Base-by-base conservation (phyloP, 179 eudicot genomes). In the Dionaea muscipula region DNA sequence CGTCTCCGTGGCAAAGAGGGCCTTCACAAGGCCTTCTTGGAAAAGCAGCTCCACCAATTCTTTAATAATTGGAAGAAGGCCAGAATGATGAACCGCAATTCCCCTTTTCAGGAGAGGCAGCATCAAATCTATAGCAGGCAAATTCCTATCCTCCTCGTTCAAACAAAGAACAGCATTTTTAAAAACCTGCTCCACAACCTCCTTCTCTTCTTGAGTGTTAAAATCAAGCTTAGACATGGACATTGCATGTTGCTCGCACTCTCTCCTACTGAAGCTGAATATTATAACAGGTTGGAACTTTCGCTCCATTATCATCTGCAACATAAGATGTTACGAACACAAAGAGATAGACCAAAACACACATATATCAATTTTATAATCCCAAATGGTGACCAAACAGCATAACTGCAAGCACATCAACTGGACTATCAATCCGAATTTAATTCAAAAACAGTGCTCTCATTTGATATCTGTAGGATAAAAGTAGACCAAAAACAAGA, bases 161-260 rank as follows among this genome's bases (percentile, higher is more conserved):
- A 93, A 83, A 72, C 99, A 88, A 17, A 69, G 76, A 26, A 93
- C 63, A 21, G 93, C 99, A 67, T 79, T 88, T 52, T 52, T 64
- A 57, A 91, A 91, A 56, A 91, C 86, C 70, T 91, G 78, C 71
- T 84, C 94, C 71, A 91, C 98, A 51, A 62, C 60, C 57, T 82
- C 95, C 53, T 88, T 93, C 64, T 93, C 99, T 62, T 93, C 93
- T 57, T 68, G 65, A 28, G 80, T 74, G 68, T 88, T 93, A 47
- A 93, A 93, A 68, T 93, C 96, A 52, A 88, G 95, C 71, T 93
- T 93, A 47, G 93, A 67, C 99, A 93, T 82, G 38, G 93, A 81
- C 99, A 93, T 88, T 19, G 96, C 99, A 75, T 93, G 96, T 64
- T 93, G 94, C 65, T 93, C 99, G 56, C 99, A 93, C 72, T 93